phyloP scores from a whole-genome alignment of 2,329 filamentous ascomycete species.

The Nemania abortiva region DNA sequence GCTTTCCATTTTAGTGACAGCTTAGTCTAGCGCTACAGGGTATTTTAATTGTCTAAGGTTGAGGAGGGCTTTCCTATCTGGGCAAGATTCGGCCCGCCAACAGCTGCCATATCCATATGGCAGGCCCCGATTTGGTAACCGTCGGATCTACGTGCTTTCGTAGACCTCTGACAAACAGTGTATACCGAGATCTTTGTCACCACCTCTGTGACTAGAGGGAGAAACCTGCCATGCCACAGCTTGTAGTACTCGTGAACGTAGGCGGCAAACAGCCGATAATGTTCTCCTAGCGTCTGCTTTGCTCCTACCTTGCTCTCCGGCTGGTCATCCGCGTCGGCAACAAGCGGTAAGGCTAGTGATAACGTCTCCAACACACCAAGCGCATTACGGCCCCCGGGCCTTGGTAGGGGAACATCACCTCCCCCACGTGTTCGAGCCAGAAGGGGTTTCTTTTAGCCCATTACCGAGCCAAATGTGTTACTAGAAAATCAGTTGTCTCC shows the following conservation, averaged over 20 bases:
- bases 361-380: slow-evolving; percentile 21
- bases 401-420: slow-evolving; percentile 13
- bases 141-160: too few species aligned
- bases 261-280: slow-evolving; percentile 17
- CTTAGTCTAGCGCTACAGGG: too few species aligned
- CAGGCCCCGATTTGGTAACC: too few species aligned
- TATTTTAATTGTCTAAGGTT: too few species aligned
- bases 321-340: slow-evolving; percentile 12
- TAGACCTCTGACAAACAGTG: too few species aligned
- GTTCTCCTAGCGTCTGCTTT: slow-evolving; percentile 17
- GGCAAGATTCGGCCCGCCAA: too few species aligned
- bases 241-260: slow-evolving; percentile 26
- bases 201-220: too few species aligned
- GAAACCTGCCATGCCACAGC: slow-evolving; percentile 2
- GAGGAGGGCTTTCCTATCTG: too few species aligned
- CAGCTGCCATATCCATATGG: too few species aligned
- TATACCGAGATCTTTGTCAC: too few species aligned
- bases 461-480: slow-evolving; percentile 16
- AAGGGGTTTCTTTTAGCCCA: slow-evolving; percentile 21
- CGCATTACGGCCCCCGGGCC: slow-evolving; percentile 7
- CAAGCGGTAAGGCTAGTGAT: slow-evolving; percentile 18
- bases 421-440: slow-evolving; percentile 26
- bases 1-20: too few species aligned
- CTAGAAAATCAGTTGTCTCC: slow-evolving; percentile 27
- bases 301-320: slow-evolving; percentile 11